Evolutionary conservation across 2,329 filamentous ascomycete genomes (phyloP).

Genomic region (Phaeosphaeria sp.): DNA sequence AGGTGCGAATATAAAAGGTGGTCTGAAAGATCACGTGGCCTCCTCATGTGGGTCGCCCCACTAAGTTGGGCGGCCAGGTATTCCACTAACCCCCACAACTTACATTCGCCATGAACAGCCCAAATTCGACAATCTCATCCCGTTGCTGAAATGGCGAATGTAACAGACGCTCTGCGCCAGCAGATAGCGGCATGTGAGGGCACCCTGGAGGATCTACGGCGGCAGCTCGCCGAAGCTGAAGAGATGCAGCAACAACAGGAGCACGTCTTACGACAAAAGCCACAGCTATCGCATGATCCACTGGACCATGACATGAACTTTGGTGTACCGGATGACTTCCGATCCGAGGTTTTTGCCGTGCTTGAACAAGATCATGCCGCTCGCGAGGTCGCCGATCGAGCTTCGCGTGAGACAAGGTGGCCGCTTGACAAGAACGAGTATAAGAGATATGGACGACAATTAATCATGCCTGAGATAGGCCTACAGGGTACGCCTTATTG

Average conservation of each 20-base stretch:
- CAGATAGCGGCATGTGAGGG: conserved; percentile 53
- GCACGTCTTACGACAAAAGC: conserved; percentile 28
- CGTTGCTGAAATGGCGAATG: conserved; percentile 15
- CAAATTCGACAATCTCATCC: neutral
- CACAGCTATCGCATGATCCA: conserved; percentile 26
- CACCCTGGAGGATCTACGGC: conserved; percentile 49
- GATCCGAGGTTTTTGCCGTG: conserved; percentile 50
- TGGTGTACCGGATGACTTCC: conserved; percentile 52
- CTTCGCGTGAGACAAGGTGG: conserved; percentile 57
- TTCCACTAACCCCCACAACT: conserved; percentile 1
- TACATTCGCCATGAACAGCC: conserved; percentile 3
- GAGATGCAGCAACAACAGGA: conserved; percentile 36
- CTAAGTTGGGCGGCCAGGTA: neutral
- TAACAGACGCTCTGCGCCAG: conserved; percentile 49
- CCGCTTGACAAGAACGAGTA: conserved; percentile 78
- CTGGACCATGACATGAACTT: conserved; percentile 48
- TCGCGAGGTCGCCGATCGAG: conserved; percentile 9
- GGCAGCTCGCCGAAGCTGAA: conserved; percentile 53
- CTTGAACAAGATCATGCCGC: conserved; percentile 28
- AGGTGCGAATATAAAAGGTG: neutral
- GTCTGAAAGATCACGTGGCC: neutral
- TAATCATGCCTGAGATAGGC: conserved; percentile 85
- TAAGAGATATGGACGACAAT: conserved; percentile 84
- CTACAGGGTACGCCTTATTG: conserved; percentile 65
- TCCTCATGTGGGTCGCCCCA: neutral